These are phyloP conservation scores for Saccharomycopsis javanensis DNA, from an alignment of 805 yeast species.

Conservation along the genomic window DNA sequence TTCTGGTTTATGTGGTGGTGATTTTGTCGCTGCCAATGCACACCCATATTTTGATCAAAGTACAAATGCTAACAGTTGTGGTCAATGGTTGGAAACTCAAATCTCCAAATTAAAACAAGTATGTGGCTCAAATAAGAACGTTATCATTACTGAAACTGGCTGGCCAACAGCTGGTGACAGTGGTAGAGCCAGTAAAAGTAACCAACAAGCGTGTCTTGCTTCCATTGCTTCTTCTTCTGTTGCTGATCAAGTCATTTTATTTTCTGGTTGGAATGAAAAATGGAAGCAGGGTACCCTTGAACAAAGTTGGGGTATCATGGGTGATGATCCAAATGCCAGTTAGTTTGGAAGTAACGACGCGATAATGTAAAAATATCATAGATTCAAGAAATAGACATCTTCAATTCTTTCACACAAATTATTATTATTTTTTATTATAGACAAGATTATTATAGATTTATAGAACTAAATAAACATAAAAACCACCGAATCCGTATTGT, in stretches of 20 bases:
- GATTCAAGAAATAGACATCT: too few species aligned
- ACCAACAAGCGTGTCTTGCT: conserved; percentile 66
- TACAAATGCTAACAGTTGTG: conserved; percentile 68
- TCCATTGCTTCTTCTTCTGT: conserved; percentile 39
- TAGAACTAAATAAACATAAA: neutral
- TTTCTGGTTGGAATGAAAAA: conserved; percentile 51
- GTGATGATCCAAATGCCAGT: conserved; percentile 18
- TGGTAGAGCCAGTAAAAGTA: conserved; percentile 61
- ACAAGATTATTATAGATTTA: neutral
- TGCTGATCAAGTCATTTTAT: conserved; percentile 43
- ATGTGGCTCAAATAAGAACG: conserved; percentile 62
- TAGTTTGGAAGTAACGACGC: neutral
- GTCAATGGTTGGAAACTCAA: conserved; percentile 80
- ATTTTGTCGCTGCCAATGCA: conserved; percentile 93
- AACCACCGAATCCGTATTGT: neutral
- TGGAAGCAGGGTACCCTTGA: conserved; percentile 58
- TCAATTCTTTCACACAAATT: neutral
- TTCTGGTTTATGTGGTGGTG: conserved; percentile 87
- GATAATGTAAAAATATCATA: neutral
- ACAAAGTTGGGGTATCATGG: conserved; percentile 58
- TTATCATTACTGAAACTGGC: conserved; percentile 85
- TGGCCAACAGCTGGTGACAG: conserved; percentile 86
- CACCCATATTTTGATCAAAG: conserved; percentile 93
- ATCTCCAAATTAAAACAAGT: conserved; percentile 79
- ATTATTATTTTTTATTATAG: neutral